A percentile compares a stretch with the other conserved stretches of the same genome.
Conservation (phyloP, 768 basidiomycete genomes). For the Sarcodon sp. region DNA sequence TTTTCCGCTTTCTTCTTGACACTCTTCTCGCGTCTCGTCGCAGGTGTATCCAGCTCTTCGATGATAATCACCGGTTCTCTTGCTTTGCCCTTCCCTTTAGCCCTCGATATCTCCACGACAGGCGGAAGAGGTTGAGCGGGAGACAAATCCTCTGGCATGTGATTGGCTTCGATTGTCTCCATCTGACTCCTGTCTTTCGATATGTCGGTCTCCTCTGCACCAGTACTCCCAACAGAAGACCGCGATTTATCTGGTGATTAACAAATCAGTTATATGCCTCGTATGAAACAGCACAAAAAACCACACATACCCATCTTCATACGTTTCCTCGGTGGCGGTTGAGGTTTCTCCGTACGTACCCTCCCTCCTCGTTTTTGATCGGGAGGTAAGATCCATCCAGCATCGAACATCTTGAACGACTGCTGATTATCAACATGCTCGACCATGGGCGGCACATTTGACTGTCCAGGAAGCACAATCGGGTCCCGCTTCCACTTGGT, state of each 20-base stretch:
- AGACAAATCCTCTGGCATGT: no score
- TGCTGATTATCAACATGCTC: conserved; percentile 58
- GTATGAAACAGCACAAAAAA: conserved; percentile 7
- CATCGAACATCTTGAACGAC: conserved; percentile 74
- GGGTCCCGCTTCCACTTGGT: conserved; percentile 2
- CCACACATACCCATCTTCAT: conserved; percentile 32
- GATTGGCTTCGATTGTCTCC: neutral
- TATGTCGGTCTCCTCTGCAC: conserved; percentile 7
- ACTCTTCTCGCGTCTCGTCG: conserved; percentile 47
- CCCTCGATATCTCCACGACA: no score
- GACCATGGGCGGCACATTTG: conserved; percentile 42
- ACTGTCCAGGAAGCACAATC: conserved; percentile 12
- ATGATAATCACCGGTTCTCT: conserved; percentile 46
- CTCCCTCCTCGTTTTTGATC: conserved; percentile 59
- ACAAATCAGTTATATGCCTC: neutral
- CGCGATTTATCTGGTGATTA: conserved; percentile 5
- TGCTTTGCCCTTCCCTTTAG: conserved; percentile 12
- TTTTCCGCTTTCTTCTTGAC: conserved; percentile 30
- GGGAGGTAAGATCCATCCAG: conserved; percentile 78
- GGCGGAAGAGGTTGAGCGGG: no score
- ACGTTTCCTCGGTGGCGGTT: conserved; percentile 34
- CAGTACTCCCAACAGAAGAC: conserved; percentile 1
- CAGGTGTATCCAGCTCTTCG: conserved; percentile 63
- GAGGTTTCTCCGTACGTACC: conserved; percentile 27
- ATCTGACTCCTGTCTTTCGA: neutral